phyloP scores from a whole-genome alignment of 2,329 filamentous ascomycete species.

The Arthrobotrys megalospora region DNA sequence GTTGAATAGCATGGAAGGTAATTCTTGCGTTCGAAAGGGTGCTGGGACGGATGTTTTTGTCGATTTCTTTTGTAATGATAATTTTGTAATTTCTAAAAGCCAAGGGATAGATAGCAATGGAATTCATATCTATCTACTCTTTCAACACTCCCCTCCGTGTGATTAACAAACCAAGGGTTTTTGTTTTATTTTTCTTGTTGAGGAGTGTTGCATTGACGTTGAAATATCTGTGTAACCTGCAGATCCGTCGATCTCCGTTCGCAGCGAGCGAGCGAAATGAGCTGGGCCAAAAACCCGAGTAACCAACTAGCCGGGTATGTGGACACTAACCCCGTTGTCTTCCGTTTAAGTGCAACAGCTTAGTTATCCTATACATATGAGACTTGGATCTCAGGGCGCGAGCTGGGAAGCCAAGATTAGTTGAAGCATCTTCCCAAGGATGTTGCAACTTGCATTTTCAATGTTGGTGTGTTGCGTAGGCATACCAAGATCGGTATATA shows the following conservation, averaged over 20 bases:
- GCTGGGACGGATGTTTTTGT: not conserved
- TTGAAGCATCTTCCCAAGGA: no score
- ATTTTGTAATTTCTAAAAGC: conserved; percentile 1
- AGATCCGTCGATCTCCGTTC: conserved; percentile 5
- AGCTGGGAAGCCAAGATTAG: no score
- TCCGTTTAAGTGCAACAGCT: no score
- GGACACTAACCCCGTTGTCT: no score
- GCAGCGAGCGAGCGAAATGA: conserved; percentile 19
- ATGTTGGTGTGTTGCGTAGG: no score
- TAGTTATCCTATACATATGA: no score
- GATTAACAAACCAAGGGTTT: no score
- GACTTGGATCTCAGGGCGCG: no score
- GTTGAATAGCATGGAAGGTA: not conserved
- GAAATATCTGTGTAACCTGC: conserved; percentile 43
- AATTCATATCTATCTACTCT: not conserved
- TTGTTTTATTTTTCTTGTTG: not conserved
- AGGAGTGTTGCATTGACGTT: conserved; percentile 16
- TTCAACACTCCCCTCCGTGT: not conserved
- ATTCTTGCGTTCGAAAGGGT: not conserved
- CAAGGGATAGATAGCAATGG: conserved; percentile 5
- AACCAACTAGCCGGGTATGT: not conserved
- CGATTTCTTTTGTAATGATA: conserved; percentile 8
- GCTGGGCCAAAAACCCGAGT: not conserved
- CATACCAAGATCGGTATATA: no score
- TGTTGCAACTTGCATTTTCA: no score